phyloP scores from a whole-genome alignment of 805 yeast species.

The Cyberlindnera mycetangii region DNA sequence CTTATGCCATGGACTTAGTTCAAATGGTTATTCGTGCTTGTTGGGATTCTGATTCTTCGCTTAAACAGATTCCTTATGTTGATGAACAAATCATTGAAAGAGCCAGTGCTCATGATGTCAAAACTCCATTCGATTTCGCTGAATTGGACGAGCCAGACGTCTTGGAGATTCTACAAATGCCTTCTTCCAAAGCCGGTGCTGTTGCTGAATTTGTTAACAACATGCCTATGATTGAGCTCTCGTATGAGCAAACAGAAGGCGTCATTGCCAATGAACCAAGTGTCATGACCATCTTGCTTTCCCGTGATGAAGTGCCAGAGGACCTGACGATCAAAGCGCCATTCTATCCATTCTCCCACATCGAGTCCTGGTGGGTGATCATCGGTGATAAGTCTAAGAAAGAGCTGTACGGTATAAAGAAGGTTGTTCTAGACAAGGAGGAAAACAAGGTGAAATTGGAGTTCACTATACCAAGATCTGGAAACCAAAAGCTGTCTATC shows the following conservation, averaged over 20 bases:
- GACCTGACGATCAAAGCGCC: conserved; percentile 58
- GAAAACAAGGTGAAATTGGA: conserved; percentile 50
- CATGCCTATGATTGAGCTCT: conserved; percentile 81
- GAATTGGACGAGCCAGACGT: conserved; percentile 70
- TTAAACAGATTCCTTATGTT: conserved; percentile 79
- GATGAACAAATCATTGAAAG: conserved; percentile 47
- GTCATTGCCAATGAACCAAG: conserved; percentile 49
- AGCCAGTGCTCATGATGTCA: conserved; percentile 54
- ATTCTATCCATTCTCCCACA: conserved; percentile 56
- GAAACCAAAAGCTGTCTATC: conserved; percentile 57
- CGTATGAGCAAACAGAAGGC: conserved; percentile 42
- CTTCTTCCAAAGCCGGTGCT: conserved; percentile 46
- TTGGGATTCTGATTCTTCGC: conserved; percentile 77
- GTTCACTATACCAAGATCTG: conserved; percentile 57
- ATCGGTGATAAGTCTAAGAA: conserved; percentile 62
- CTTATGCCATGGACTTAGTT: conserved; percentile 79
- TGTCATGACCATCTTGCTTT: conserved; percentile 45
- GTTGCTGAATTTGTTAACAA: conserved; percentile 88
- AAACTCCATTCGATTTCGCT: conserved; percentile 77
- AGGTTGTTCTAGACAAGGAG: conserved; percentile 51
- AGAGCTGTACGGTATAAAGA: conserved; percentile 72
- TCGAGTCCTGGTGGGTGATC: conserved; percentile 85
- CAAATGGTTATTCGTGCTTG: conserved; percentile 88
- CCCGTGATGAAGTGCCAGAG: conserved; percentile 77
- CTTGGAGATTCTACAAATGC: conserved; percentile 55